These are phyloP conservation scores for Dittrichia graveolens DNA, from an alignment of 129 eudicot species.

Conservation along the genomic window DNA sequence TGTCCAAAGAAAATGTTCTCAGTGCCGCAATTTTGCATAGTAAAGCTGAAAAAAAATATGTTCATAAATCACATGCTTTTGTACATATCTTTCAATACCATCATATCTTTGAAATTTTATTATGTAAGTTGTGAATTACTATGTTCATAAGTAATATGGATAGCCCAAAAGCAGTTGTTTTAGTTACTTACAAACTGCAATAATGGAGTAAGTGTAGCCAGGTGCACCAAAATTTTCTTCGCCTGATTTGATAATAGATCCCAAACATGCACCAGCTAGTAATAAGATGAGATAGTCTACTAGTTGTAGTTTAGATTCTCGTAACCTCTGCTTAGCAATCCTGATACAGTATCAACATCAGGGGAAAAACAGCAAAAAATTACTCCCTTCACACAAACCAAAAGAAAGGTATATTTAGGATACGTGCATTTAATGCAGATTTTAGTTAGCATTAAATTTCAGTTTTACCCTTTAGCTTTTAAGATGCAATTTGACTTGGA, in stretches of 20 bases:
- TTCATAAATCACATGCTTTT: constrained; percentile 8
- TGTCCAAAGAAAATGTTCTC: constrained; percentile 84
- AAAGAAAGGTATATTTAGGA: too few species aligned
- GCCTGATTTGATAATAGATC: constrained; percentile 60
- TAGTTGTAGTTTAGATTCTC: constrained; percentile 85
- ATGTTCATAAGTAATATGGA: constrained; percentile 3
- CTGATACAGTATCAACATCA: constrained; percentile 40
- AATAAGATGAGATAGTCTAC: constrained; percentile 82
- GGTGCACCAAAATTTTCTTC: constrained; percentile 79
- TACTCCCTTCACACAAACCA: not conserved
- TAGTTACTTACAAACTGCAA: constrained; percentile 85
- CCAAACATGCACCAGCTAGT: constrained; percentile 95
- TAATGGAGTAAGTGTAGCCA: constrained; percentile 84
- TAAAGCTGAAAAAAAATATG: constrained; percentile 57
- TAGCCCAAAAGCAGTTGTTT: constrained; percentile 21
- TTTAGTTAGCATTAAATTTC: too few species aligned
- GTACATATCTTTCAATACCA: not conserved
- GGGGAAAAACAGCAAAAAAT: constrained; percentile 3
- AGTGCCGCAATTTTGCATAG: constrained; percentile 89
- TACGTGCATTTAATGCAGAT: too few species aligned
- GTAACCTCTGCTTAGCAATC: constrained; percentile 79
- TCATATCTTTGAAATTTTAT: not conserved
- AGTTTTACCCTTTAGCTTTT: too few species aligned
- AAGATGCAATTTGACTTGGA: too few species aligned
- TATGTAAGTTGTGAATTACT: not conserved